phyloP scores from a whole-genome alignment of 768 basidiomycete genomes.

The Cystofilobasidium macerans region DNA sequence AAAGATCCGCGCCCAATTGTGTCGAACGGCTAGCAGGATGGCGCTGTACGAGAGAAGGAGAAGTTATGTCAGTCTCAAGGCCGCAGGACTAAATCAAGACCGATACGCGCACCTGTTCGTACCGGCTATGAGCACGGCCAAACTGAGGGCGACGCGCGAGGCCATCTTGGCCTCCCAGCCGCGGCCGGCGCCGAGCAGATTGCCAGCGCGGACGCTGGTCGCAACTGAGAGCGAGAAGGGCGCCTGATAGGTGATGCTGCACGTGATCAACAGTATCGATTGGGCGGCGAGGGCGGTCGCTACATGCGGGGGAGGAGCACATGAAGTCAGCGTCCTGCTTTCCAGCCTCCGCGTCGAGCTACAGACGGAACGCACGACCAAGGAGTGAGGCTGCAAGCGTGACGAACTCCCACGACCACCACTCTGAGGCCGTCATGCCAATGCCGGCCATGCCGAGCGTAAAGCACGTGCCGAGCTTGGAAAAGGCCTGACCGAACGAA shows the following conservation, averaged over 20 bases:
- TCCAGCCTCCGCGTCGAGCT: conserved; percentile 27
- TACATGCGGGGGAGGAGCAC: too few species aligned
- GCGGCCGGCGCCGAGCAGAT: conserved; percentile 71
- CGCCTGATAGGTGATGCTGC: conserved; percentile 67
- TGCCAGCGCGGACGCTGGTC: conserved; percentile 55
- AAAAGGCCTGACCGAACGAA: conserved; percentile 53
- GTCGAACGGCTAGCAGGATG: conserved; percentile 52
- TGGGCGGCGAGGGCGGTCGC: conserved; percentile 75
- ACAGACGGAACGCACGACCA: conserved; percentile 62
- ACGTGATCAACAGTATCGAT: conserved; percentile 63
- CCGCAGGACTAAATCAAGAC: too few species aligned
- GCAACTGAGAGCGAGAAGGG: conserved; percentile 43
- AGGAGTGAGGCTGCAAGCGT: conserved; percentile 32
- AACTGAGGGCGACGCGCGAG: conserved; percentile 39
- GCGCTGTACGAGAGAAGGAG: conserved; percentile 40
- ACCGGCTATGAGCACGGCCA: conserved; percentile 25
- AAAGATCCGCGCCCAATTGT: conserved; percentile 63
- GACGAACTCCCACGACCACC: conserved; percentile 51
- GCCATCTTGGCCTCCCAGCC: conserved; percentile 61
- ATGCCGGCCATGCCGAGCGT: conserved; percentile 51
- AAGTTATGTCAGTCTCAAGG: too few species aligned
- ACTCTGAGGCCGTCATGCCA: conserved; percentile 77
- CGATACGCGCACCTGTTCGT: conserved; percentile 40
- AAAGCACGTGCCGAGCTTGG: conserved; percentile 51
- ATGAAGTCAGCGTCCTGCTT: too few species aligned